Evolutionary conservation across 768 basidiomycete genomes (phyloP).

Genomic region (Peribolospora kevripleyi): DNA sequence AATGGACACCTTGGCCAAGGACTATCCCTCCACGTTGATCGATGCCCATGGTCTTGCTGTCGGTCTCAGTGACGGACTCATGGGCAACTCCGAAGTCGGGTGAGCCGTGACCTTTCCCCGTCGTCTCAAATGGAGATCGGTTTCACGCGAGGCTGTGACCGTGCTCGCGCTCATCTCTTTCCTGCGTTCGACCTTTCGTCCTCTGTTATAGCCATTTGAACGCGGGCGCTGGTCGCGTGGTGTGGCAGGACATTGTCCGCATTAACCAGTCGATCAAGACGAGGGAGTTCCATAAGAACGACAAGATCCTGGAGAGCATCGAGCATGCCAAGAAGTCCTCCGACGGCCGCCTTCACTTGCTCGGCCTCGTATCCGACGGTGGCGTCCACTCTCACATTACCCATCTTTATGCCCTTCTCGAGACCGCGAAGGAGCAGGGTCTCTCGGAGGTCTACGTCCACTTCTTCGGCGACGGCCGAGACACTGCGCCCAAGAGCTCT

Average conservation of each 20-base stretch:
- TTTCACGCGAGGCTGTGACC: not conserved
- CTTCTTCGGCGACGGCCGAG: slow-evolving; percentile 84
- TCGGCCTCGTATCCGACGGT: slow-evolving; percentile 81
- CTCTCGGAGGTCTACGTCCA: slow-evolving; percentile 74
- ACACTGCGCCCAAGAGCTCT: slow-evolving; percentile 70
- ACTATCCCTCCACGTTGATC: slow-evolving; percentile 46
- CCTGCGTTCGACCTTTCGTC: not conserved
- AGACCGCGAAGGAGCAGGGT: slow-evolving; percentile 61
- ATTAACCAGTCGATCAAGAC: slow-evolving; percentile 78
- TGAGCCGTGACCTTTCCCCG: slow-evolving; percentile 21
- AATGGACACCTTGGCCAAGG: slow-evolving; percentile 67
- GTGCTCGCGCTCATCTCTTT: not conserved
- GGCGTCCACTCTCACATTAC: slow-evolving; percentile 90
- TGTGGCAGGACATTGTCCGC: slow-evolving; percentile 93
- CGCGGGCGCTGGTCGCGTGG: slow-evolving; percentile 78
- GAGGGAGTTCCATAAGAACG: slow-evolving; percentile 44
- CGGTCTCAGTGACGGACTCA: slow-evolving; percentile 72
- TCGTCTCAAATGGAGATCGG: not conserved
- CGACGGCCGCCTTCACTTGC: slow-evolving; percentile 62
- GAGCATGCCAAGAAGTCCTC: slow-evolving; percentile 48
- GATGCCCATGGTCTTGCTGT: slow-evolving; percentile 77
- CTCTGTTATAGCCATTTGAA: slow-evolving; percentile 49
- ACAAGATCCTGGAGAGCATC: slow-evolving; percentile 43
- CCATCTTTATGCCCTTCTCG: slow-evolving; percentile 71
- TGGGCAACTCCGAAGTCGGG: slow-evolving; percentile 98